Evolutionary conservation across 73 alveolate species (phyloP), one percentile per base, ranked within the genome.

Genomic region (Blepharisma stoltei): DNA sequence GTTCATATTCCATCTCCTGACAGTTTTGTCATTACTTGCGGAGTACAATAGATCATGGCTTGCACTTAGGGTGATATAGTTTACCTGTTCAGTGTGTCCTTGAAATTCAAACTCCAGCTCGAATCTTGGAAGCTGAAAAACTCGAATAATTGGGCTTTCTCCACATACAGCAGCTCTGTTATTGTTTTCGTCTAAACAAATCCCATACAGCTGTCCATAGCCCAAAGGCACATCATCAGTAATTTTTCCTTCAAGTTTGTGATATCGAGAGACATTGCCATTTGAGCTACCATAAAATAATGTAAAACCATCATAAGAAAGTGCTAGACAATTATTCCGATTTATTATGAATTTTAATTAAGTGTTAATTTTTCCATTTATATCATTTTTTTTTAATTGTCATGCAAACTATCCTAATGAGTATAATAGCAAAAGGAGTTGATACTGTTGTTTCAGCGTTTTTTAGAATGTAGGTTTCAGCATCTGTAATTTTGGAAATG

Each of bases 191-290:
- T 60, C 73, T 20, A 60, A 25, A n/a, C 73, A 9, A 60, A 60
- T 25, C 2, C 48, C 11, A 60, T 60, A 9, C 14, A 60, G 14
- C 2, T 18, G 48, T 25, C 73, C 73, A 60, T 14, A 14, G 46
- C 23, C 23, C 73, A 60, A 60, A 60, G 73, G 73, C 14, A 60
- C 23, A 60, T 60, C 73, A 60, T 60, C 73, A 60, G 23, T 25
- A 60, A 60, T 60, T 60, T 60, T 60, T 9, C 18, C 45, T 25
- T 60, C 73, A 20, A 14, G 14, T 25, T 14, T 14, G 45, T 60
- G 46, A 60, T 60, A 60, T 60, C 73, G 37, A 20, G 73, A 60
- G 14, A 60, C 14, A 60, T 60, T 60, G n/a, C 73, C 73, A 60
- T 60, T 60, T 25, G 73, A 60, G 18, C 46, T 14, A 14, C 73